Evolutionary conservation across 768 basidiomycete species (phyloP).

Genomic region (Pleurotus citrinopileatus): DNA sequence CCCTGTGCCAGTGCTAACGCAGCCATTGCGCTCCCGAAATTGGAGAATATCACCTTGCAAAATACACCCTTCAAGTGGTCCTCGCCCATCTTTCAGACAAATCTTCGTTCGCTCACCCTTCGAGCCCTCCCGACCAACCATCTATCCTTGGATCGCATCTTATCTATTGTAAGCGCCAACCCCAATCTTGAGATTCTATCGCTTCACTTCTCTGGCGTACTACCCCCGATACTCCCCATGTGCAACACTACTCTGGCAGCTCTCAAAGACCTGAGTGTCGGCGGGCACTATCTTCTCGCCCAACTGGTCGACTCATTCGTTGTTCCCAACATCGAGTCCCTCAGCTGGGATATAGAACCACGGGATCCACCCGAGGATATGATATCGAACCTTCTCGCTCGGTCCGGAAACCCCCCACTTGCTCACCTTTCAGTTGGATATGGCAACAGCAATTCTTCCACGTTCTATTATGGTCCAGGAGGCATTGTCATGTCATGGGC

Average conservation of each 20-base stretch:
- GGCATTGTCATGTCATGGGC: constrained; percentile 64
- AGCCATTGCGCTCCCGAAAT: constrained; percentile 39
- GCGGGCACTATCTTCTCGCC: constrained; percentile 65
- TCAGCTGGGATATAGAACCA: constrained; percentile 69
- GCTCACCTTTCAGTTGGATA: constrained; percentile 64
- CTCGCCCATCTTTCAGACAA: constrained; percentile 64
- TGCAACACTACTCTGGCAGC: constrained; percentile 48
- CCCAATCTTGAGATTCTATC: constrained; percentile 53
- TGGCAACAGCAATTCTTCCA: constrained; percentile 31
- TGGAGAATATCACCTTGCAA: constrained; percentile 61
- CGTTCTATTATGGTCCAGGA: constrained; percentile 58
- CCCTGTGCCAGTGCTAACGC: constrained; percentile 43
- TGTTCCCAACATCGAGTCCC: constrained; percentile 53
- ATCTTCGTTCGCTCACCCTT: constrained; percentile 57
- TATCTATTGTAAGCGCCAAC: constrained; percentile 63
- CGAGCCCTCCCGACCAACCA: constrained; percentile 63
- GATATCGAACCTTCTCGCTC: constrained; percentile 56
- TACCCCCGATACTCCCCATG: constrained; percentile 63
- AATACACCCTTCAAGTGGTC: constrained; percentile 78
- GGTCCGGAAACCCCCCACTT: constrained; percentile 58
- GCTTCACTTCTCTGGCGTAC: constrained; percentile 60
- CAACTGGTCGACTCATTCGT: constrained; percentile 60
- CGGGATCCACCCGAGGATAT: constrained; percentile 75
- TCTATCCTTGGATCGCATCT: constrained; percentile 64
- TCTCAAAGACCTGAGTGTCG: constrained; percentile 54